Conservation (phyloP, 306 rosid species). For the Castanea mollissima region DNA sequence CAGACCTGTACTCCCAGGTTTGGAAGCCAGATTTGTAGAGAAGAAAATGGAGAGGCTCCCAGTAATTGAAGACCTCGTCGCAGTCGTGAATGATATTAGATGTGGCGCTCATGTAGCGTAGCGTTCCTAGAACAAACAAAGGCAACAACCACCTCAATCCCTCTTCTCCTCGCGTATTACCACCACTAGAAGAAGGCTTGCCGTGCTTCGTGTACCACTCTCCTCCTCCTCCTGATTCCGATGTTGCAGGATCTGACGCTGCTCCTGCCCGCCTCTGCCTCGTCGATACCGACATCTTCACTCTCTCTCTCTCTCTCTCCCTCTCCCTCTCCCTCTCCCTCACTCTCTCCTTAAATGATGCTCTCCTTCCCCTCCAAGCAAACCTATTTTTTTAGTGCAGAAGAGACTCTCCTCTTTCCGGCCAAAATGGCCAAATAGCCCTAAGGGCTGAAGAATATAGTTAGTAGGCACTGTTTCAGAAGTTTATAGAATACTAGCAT, state of each 20-base stretch:
- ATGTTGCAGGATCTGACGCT: conserved; percentile 47
- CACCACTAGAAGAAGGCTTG: conserved; percentile 42
- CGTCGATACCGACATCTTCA: conserved; percentile 43
- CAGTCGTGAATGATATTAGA: conserved; percentile 95
- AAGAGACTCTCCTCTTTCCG: too few relatives aligned
- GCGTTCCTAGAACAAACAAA: conserved; percentile 53
- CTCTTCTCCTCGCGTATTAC: conserved; percentile 26
- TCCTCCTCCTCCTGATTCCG: conserved; percentile 13
- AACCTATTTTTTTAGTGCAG: background rate
- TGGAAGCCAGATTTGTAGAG: conserved; percentile 94
- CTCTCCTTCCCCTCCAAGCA: background rate
- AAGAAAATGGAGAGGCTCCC: conserved; percentile 98
- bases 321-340: background rate
- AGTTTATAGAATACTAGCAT: too few relatives aligned
- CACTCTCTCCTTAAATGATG: too few relatives aligned
- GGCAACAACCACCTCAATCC: conserved; percentile 74
- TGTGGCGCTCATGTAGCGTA: conserved; percentile 88
- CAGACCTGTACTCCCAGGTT: conserved; percentile 92
- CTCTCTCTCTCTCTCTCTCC: background rate
- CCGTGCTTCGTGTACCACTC: conserved; percentile 57
- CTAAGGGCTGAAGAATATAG: too few relatives aligned
- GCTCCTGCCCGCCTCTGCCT: conserved; percentile 63
- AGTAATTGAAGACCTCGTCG: conserved; percentile 96
- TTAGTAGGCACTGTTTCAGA: too few relatives aligned
- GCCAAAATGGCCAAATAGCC: too few relatives aligned